Conservation (phyloP, 2,329 filamentous ascomycete genomes). For the Lithohypha guttulata region DNA sequence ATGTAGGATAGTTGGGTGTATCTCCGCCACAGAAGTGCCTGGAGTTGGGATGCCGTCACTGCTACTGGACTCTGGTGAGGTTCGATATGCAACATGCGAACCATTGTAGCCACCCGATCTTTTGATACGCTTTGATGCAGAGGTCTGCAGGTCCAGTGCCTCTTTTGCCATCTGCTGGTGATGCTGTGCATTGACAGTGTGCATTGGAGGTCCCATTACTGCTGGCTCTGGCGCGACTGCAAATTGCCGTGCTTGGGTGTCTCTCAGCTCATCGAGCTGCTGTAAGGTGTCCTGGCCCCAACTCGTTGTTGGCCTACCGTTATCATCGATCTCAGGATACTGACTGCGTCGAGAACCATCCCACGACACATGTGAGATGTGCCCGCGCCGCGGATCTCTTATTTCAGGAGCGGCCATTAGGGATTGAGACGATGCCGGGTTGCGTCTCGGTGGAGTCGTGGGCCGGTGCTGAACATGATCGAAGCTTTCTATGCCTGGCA, state of each 20-base stretch:
- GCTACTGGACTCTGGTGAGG: slow-evolving; percentile 39
- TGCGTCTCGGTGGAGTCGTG: slow-evolving; percentile 50
- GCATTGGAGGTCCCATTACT: slow-evolving; percentile 6
- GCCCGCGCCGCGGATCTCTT: slow-evolving; percentile 32
- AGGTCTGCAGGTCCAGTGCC: slow-evolving; percentile 12
- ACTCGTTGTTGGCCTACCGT: slow-evolving; percentile 27
- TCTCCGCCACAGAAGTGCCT: slow-evolving; percentile 37
- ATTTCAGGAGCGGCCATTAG: slow-evolving; percentile 26
- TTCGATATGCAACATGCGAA: slow-evolving; percentile 27
- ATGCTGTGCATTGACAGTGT: slow-evolving; percentile 12
- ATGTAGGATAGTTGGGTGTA: slow-evolving; percentile 39
- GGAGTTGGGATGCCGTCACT: slow-evolving; percentile 39
- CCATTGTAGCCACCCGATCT: slow-evolving; percentile 28
- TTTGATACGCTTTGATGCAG: slow-evolving; percentile 20
- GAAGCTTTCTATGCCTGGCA: slow-evolving; percentile 89
- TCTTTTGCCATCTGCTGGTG: slow-evolving; percentile 20
- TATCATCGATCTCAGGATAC: slow-evolving; percentile 17
- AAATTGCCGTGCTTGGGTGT: slow-evolving; percentile 3
- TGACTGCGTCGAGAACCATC: slow-evolving; percentile 31
- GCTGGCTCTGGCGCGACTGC: not conserved
- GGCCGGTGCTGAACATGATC: slow-evolving; percentile 55
- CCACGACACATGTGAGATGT: slow-evolving; percentile 40
- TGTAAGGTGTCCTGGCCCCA: slow-evolving; percentile 36
- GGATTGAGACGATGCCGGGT: slow-evolving; percentile 66
- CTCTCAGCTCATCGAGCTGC: slow-evolving; percentile 3